Evolutionary conservation across 129 eudicot species (phyloP), one percentile per base, ranked within the genome.

Genomic region (Escallonia herrerae): DNA sequence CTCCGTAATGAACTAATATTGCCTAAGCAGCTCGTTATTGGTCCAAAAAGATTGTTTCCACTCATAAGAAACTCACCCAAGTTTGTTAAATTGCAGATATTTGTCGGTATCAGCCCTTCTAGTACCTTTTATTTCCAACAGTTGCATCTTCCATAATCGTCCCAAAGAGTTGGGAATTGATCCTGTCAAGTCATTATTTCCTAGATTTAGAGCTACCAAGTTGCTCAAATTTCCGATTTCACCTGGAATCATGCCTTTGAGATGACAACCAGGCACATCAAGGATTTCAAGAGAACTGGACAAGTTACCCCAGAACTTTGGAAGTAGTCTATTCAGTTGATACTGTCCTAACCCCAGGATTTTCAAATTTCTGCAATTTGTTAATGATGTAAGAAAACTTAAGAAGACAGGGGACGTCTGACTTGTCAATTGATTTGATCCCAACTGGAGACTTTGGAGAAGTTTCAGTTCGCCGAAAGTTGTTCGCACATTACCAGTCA

Each of bases 21-120:
- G 3, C 73, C 83, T 57, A 74, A 42, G 54, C 83, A 79, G 12
- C 41, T 40, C 14, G 82, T 72, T n/a, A 75, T 37, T 2, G 70
- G 15, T 7, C 79, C 79, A 43, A 2, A 8, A 7, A 68, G 38
- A 8, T 39, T n/a, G 33, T 68, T 68, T 8, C 44, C 33, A 59
- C 72, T 68, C 3, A 56, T 5, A 12, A 42, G 45, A 39, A 67
- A 43, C 55, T 67, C 51, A 40, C 62, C 71, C 71, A 66, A 5
- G 11, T 41, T 66, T 44, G 10, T 43, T 44, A 67, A 43, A 33
- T 33, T 37, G 0, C 71, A 66, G 41, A 66, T 14, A 56, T 45
- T 52, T 22, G 44, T 37, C 0, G 72, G 72, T 5, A 68, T 68
- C 56, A 51, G 15, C 13, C 64, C 54, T 56, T 56, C 8, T 43